Evolutionary conservation across 306 rosid species (phyloP).

Genomic region (Rubus idaeus): DNA sequence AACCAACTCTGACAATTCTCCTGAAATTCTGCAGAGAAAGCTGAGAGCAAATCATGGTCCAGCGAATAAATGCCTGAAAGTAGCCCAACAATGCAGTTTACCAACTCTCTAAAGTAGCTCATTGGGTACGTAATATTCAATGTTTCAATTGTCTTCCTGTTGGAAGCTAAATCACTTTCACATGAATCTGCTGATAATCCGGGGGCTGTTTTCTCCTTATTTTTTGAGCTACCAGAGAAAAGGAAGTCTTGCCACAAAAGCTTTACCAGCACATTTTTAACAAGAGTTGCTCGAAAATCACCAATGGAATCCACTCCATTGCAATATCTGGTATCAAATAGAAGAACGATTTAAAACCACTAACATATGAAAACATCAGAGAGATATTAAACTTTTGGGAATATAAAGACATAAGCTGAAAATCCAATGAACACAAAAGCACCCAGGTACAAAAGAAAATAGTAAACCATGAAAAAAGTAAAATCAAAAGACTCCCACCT

Average conservation of each 20-base stretch:
- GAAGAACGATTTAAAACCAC: constrained; percentile 11
- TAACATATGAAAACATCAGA: constrained; percentile 11
- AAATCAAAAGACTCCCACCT: constrained; percentile 51
- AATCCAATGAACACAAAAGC: constrained; percentile 9
- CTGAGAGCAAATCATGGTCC: constrained; percentile 53
- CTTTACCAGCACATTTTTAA: constrained; percentile 66
- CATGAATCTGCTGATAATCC: constrained; percentile 43
- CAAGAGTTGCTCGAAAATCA: constrained; percentile 53
- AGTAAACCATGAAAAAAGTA: not conserved
- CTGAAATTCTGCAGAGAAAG: constrained; percentile 56
- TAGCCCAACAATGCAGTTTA: constrained; percentile 64
- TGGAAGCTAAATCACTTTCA: constrained; percentile 33
- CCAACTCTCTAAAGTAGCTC: constrained; percentile 72
- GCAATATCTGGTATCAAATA: constrained; percentile 56
- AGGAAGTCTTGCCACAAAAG: constrained; percentile 72
- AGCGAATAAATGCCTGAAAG: constrained; percentile 56
- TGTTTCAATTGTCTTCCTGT: constrained; percentile 40
- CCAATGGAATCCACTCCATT: constrained; percentile 47
- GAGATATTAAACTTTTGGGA: not conserved
- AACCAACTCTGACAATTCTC: constrained; percentile 48
- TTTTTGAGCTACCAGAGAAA: constrained; percentile 38
- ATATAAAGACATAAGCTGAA: not conserved
- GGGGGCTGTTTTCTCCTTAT: constrained; percentile 37
- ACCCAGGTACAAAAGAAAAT: constrained; percentile 12
- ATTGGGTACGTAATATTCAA: constrained; percentile 42